These are phyloP conservation scores for Tetrastigma voinierianum DNA, from an alignment of 164 flowering plant genomes.

Conservation along the genomic window DNA sequence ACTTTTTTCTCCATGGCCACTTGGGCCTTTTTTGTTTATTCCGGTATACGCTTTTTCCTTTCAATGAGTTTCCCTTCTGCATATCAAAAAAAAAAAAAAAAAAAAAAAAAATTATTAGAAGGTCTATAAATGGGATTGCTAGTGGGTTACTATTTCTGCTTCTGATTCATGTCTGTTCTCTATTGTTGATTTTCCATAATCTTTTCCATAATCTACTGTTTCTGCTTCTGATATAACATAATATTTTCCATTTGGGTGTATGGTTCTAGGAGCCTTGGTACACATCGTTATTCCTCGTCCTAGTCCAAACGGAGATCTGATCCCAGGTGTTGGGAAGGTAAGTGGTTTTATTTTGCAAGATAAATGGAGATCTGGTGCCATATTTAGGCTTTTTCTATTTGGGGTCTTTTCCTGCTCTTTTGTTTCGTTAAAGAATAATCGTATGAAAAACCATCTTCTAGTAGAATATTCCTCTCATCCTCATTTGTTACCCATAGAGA, in stretches of 20 bases:
- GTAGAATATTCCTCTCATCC: too few relatives aligned
- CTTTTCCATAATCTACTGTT: background rate
- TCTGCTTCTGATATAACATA: background rate
- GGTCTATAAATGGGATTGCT: too few relatives aligned
- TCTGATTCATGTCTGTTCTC: background rate
- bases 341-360: background rate
- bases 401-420: background rate
- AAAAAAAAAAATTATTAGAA: too few relatives aligned
- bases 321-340: slow-evolving; percentile 86
- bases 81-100: too few relatives aligned
- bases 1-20: too few relatives aligned
- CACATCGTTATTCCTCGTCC: slow-evolving; percentile 83
- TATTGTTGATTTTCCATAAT: background rate
- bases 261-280: slow-evolving; percentile 54
- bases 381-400: background rate
- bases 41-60: too few relatives aligned
- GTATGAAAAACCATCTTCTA: too few relatives aligned
- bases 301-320: slow-evolving; percentile 34
- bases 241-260: slow-evolving; percentile 2
- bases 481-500: too few relatives aligned
- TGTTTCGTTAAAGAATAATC: background rate
- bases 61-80: too few relatives aligned
- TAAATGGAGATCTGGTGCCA: too few relatives aligned
- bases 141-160: background rate
- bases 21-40: too few relatives aligned